Base-by-base conservation (phyloP, 345 rosid species). In the Zanthoxylum bungeanum region DNA sequence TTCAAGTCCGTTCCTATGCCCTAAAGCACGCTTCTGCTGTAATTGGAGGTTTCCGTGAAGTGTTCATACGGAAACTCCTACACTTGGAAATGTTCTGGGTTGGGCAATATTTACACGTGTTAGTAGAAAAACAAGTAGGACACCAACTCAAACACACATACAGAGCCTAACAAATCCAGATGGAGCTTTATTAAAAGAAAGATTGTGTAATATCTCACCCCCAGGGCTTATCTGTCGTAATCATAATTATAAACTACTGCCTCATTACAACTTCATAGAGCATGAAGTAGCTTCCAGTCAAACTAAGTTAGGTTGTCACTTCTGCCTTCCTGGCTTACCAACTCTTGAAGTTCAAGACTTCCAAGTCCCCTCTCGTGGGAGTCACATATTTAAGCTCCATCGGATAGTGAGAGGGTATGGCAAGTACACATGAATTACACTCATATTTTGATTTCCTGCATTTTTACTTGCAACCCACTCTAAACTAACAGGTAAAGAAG, bases 251-350 rank as follows among this genome's bases (percentile, higher is more conserved):
- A n/a, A n/a, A n/a, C n/a, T n/a, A n/a, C n/a, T n/a, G n/a, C n/a
- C n/a, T n/a, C n/a, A n/a, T n/a, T n/a, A n/a, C n/a, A n/a, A 5
- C 60, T 52, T 22, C 37, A 21, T 53, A 63, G 40, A 39, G 9
- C 14, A 37, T 53, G 1, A 36, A 34, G 72, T 16, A 17, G 51
- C 36, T 63, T 39, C 12, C 69, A 40, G 25, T 52, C 49, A 16
- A 31, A 56, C 40, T 53, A 58, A 61, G 60, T 62, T 52, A 39
- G 51, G 46, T 16, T 55, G 52, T 68, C 47, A 55, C 64, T 42
- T 64, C 46, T 10, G 10, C 64, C 39, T n/a, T 40, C 28, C 53
- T 40, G 53, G 64, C 17, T 27, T 27, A 7, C 71, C n/a, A 58
- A 31, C 28, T 31, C 2, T 9, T 31, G 30, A 30, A 58, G 53